Conservation (phyloP, 495 filamentous ascomycete genomes). For the Annulohypoxylon moriforme region DNA sequence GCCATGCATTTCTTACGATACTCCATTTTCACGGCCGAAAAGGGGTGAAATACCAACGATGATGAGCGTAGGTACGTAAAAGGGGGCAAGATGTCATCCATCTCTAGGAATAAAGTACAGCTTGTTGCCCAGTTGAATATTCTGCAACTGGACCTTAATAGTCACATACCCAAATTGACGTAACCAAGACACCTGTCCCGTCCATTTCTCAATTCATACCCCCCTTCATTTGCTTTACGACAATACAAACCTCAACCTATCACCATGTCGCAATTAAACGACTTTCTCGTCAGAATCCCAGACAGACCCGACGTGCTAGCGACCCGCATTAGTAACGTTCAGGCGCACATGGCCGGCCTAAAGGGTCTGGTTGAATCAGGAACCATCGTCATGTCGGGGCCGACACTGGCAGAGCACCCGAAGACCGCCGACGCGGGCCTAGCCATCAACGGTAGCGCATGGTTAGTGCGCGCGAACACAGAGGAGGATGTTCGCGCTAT, state of each 20-base stretch:
- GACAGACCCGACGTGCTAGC: slow-evolving; percentile 28
- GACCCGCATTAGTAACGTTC: slow-evolving; percentile 25
- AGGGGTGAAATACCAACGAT: not conserved
- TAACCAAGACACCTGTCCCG: no score
- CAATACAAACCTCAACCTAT: not conserved
- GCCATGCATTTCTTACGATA: not conserved
- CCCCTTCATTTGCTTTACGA: not conserved
- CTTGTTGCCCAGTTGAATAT: not conserved
- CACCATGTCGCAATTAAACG: slow-evolving; percentile 39
- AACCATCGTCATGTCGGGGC: slow-evolving; percentile 38
- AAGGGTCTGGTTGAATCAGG: slow-evolving; percentile 34
- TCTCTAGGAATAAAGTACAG: slow-evolving; percentile 2
- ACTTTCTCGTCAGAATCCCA: slow-evolving; percentile 36
- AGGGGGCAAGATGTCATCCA: not conserved
- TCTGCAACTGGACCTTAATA: not conserved
- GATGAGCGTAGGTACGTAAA: slow-evolving; percentile 4
- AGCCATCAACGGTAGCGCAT: slow-evolving; percentile 34
- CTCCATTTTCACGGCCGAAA: slow-evolving; percentile 12
- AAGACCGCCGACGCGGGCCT: slow-evolving; percentile 17
- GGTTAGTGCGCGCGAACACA: slow-evolving; percentile 26
- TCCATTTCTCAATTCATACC: not conserved
- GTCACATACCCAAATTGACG: not conserved
- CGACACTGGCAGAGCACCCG: slow-evolving; percentile 31
- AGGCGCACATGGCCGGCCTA: slow-evolving; percentile 24
- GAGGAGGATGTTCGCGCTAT: slow-evolving; percentile 28